These are phyloP conservation scores for Geranium incanum DNA, from an alignment of 441 rosid species.

Conservation along the genomic window DNA sequence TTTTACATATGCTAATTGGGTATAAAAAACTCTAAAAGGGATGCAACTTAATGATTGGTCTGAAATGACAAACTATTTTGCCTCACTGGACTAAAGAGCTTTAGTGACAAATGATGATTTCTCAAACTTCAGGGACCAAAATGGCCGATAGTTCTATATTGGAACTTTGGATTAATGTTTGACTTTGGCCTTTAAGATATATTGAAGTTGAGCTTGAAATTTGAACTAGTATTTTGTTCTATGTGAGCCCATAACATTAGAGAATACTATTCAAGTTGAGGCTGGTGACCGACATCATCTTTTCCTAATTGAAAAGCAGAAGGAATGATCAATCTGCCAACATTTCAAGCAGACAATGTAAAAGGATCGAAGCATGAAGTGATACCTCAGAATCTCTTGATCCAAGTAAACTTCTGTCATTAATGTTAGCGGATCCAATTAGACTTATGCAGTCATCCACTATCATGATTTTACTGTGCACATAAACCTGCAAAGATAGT, in stretches of 20 bases:
- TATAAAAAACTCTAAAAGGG: too few relatives aligned
- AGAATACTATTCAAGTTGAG: too few relatives aligned
- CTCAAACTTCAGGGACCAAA: not conserved
- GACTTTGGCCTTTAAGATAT: not conserved
- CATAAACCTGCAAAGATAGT: conserved; percentile 61
- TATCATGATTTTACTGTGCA: conserved; percentile 94
- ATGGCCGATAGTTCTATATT: not conserved
- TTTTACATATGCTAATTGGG: too few relatives aligned
- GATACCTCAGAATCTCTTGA: conserved; percentile 97
- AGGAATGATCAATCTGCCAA: too few relatives aligned
- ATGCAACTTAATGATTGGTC: too few relatives aligned
- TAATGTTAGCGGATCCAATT: conserved; percentile 94
- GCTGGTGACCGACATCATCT: too few relatives aligned
- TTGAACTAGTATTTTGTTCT: not conserved
- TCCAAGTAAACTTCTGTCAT: conserved; percentile 95
- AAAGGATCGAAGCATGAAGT: not conserved
- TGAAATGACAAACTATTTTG: too few relatives aligned
- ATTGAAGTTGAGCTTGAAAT: conserved; percentile 2
- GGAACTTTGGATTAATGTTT: not conserved
- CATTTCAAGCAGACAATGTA: not conserved
- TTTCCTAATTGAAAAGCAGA: too few relatives aligned
- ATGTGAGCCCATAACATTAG: not conserved
- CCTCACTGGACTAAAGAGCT: not conserved
- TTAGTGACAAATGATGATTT: not conserved
- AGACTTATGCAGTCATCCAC: conserved; percentile 65